Conservation (phyloP, 2,329 filamentous ascomycete genomes). For the Monilinia aucupariae region DNA sequence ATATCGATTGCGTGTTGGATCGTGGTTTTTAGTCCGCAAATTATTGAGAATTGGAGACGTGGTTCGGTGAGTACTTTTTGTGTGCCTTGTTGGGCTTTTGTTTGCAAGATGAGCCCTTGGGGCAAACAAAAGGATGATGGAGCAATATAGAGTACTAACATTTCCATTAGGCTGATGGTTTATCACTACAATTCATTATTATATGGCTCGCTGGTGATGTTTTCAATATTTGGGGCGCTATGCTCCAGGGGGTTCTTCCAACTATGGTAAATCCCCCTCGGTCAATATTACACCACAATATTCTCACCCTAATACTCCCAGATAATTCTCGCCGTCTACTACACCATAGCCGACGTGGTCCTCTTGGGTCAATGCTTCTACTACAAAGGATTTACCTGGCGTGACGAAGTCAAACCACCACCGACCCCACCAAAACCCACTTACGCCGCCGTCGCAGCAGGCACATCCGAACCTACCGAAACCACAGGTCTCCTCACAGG, state of each 20-base stretch:
- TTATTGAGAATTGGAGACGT: conserved; percentile 88
- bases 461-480: conserved; percentile 42
- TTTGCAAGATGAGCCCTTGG: not conserved
- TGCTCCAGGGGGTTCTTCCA: conserved; percentile 83
- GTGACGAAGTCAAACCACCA: conserved; percentile 45
- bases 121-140: not conserved
- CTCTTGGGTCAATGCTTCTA: conserved; percentile 89
- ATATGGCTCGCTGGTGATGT: conserved; percentile 92
- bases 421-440: conserved; percentile 39
- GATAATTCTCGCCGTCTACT: conserved; percentile 89
- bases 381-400: conserved; percentile 77
- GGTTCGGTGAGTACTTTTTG: conserved; percentile 43
- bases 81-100: not conserved
- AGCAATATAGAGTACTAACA: not conserved
- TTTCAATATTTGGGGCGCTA: conserved; percentile 91
- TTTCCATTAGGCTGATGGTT: conserved; percentile 63
- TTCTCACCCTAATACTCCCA: conserved; percentile 31
- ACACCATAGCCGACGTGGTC: conserved; percentile 86
- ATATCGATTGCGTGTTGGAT: conserved; percentile 96
- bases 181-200: conserved; percentile 86
- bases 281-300: not conserved
- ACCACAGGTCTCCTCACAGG: conserved; percentile 48
- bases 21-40: conserved; percentile 94
- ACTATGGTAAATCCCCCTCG: conserved; percentile 64
- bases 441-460: not conserved